Conservation (phyloP, 176 grass and related monocot species). For the Rhynchospora breviuscula region DNA sequence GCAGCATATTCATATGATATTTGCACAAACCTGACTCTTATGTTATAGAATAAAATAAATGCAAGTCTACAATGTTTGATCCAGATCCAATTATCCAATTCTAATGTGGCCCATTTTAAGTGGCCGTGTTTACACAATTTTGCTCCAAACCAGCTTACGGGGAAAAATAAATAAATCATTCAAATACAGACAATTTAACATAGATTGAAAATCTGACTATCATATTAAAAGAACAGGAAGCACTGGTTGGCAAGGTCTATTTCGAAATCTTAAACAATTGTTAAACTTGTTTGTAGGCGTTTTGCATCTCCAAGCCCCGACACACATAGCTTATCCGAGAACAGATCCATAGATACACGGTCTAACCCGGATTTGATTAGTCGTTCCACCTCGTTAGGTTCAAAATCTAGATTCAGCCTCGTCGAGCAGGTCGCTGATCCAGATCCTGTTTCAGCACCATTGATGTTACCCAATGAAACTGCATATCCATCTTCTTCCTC, state of each 20-base stretch:
- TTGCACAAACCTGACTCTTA: neutral
- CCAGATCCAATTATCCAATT: neutral
- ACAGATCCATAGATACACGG: conserved; percentile 59
- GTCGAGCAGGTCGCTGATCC: conserved; percentile 50
- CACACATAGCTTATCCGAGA: conserved; percentile 52
- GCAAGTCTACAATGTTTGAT: neutral
- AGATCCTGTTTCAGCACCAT: conserved; percentile 25
- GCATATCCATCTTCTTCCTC: conserved; percentile 17
- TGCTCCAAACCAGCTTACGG: neutral
- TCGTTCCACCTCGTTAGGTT: conserved; percentile 83
- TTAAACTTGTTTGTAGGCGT: conserved; percentile 41
- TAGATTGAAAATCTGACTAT: neutral
- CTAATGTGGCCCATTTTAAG: neutral
- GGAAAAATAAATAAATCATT: neutral
- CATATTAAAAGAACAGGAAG: neutral
- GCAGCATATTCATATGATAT: neutral
- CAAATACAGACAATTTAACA: neutral
- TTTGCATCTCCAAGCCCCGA: conserved; percentile 64
- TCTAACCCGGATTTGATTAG: conserved; percentile 72
- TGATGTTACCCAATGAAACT: conserved; percentile 27
- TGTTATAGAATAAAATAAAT: neutral
- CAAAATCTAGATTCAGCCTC: conserved; percentile 53
- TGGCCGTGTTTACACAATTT: neutral
- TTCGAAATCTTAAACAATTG: conserved; percentile 12
- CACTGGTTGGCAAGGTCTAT: neutral